Conservation (phyloP, 2,329 filamentous ascomycete species). For the Triangularia verruculosa region DNA sequence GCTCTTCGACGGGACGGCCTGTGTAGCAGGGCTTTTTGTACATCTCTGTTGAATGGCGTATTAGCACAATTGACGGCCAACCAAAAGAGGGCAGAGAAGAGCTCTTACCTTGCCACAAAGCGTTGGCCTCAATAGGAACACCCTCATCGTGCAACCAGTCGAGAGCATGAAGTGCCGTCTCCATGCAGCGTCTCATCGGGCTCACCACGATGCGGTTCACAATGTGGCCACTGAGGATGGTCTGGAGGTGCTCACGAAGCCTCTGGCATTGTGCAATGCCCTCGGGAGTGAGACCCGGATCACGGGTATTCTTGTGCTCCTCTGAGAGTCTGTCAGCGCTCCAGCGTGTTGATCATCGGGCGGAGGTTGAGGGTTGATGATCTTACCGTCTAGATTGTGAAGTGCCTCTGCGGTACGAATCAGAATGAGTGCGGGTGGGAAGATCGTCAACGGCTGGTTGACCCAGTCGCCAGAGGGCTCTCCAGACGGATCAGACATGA, state of each 20-base stretch:
- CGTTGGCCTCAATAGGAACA: conserved; percentile 53
- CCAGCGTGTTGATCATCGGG: too few relatives aligned
- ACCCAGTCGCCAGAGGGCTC: too few relatives aligned
- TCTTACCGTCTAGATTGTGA: conserved; percentile 52
- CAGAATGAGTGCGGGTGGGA: conserved; percentile 66
- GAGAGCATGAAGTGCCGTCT: conserved; percentile 57
- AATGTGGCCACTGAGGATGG: conserved; percentile 41
- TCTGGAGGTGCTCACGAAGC: conserved; percentile 41
- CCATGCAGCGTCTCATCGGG: conserved; percentile 62
- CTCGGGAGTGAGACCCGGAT: conserved; percentile 47
- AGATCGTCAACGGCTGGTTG: too few relatives aligned
- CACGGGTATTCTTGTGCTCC: conserved; percentile 42
- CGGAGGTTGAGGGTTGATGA: background rate
- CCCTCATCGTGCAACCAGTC: conserved; percentile 56
- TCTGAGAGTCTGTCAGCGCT: background rate
- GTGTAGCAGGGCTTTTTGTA: conserved; percentile 59
- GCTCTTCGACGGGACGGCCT: conserved; percentile 44
- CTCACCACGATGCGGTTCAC: conserved; percentile 57
- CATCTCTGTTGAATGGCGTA: conserved; percentile 36
- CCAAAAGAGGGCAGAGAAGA: too few relatives aligned
- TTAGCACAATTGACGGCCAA: too few relatives aligned
- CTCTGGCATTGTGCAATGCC: conserved; percentile 47
- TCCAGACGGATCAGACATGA: too few relatives aligned
- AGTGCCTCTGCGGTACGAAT: conserved; percentile 79
- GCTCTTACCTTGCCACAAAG: conserved; percentile 59